phyloP scores from a whole-genome alignment of 2,329 filamentous ascomycete species.

The Penicillium sp. region DNA sequence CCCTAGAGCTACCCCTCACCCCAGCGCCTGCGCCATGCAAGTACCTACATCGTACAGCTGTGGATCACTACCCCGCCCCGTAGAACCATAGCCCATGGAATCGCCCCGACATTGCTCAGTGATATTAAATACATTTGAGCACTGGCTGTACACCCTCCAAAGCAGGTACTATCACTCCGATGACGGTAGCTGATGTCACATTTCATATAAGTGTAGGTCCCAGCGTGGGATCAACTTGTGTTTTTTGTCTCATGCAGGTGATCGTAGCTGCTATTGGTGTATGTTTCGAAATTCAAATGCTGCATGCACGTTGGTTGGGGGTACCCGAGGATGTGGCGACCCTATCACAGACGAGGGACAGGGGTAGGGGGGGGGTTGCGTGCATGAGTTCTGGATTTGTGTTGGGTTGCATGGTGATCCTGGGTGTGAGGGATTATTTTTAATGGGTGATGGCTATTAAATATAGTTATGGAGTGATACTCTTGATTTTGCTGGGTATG shows the following conservation, averaged over 20 bases:
- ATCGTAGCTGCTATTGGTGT: not conserved
- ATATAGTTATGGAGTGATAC: not conserved
- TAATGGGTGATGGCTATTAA: too few species aligned
- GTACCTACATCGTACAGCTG: not conserved
- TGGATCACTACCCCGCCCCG: slow-evolving; percentile 5
- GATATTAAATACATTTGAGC: too few species aligned
- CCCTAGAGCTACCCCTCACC: slow-evolving; percentile 1
- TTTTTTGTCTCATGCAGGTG: not conserved
- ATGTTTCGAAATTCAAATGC: not conserved
- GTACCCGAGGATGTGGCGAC: slow-evolving; percentile 3
- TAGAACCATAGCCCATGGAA: not conserved
- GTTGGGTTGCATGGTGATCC: slow-evolving; percentile 1
- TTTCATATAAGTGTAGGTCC: not conserved
- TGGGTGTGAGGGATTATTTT: not conserved
- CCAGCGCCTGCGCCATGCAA: not conserved
- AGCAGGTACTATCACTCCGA: not conserved
- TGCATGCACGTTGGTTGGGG: slow-evolving; percentile 7
- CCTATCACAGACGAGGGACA: slow-evolving; percentile 1
- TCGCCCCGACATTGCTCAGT: not conserved
- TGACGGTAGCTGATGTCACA: slow-evolving; percentile 5
- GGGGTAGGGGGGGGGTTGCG: not conserved
- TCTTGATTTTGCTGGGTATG: not conserved
- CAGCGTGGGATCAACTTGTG: not conserved
- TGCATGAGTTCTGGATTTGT: not conserved
- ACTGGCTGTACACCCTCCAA: not conserved